phyloP scores from a whole-genome alignment of 2,329 filamentous ascomycete genomes.

The Cadophora malorum region DNA sequence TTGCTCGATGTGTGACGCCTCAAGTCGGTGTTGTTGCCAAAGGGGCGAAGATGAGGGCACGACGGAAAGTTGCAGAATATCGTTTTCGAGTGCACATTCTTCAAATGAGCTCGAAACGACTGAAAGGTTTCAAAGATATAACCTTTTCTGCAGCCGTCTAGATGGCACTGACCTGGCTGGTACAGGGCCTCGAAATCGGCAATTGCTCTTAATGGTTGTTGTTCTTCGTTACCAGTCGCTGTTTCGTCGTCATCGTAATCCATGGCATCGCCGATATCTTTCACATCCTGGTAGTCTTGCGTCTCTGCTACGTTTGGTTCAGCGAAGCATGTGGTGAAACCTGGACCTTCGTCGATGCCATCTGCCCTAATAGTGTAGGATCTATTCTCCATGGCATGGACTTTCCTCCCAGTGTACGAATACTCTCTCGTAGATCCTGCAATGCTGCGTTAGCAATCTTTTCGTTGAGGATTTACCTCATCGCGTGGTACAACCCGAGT shows the following conservation, averaged over 20 bases:
- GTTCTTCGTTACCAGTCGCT: neutral
- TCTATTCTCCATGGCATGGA: neutral
- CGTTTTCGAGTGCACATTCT: conserved; percentile 18
- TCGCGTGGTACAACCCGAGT: neutral
- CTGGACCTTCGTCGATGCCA: neutral
- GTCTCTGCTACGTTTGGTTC: neutral
- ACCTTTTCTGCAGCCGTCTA: conserved; percentile 6
- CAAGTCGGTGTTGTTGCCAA: conserved; percentile 16
- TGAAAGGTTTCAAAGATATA: conserved; percentile 11
- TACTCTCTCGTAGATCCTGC: neutral
- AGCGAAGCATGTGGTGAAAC: neutral
- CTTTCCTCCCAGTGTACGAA: neutral
- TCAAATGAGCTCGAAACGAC: conserved; percentile 14
- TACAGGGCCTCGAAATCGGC: conserved; percentile 4
- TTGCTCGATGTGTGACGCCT: neutral
- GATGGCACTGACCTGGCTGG: conserved; percentile 6
- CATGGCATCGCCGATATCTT: neutral
- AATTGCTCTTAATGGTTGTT: neutral
- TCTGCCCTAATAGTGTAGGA: neutral
- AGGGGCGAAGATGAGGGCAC: conserved; percentile 11
- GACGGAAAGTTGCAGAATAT: conserved; percentile 5
- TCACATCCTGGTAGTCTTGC: neutral
- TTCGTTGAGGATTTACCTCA: neutral
- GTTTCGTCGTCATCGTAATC: neutral
- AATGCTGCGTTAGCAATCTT: neutral